A percentile compares a stretch with the other conserved stretches of the same genome.
Evolutionary conservation across 2,329 filamentous ascomycete species (phyloP).

Genomic region (Hymenoscyphus linearis): DNA sequence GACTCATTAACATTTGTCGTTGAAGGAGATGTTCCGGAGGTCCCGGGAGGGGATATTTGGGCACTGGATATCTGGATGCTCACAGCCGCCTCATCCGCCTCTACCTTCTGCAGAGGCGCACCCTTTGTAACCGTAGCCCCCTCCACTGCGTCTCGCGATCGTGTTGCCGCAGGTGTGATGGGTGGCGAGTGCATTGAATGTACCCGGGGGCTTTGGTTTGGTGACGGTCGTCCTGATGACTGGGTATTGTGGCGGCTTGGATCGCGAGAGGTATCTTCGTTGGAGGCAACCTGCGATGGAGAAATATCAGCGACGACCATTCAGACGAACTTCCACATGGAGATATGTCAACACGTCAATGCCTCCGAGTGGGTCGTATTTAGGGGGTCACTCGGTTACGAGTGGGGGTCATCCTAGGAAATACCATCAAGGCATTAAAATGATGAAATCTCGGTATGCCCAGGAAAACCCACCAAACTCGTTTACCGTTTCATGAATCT

Average conservation of each 20-base stretch:
- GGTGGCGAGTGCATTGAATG: conserved; percentile 81
- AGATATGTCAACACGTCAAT: conserved; percentile 14
- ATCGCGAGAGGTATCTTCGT: conserved; percentile 52
- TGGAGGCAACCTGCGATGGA: conserved; percentile 48
- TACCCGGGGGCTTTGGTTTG: conserved; percentile 59
- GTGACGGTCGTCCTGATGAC: conserved; percentile 60
- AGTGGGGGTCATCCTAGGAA: conserved; percentile 24
- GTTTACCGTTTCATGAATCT: conserved; percentile 6
- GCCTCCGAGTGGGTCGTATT: conserved; percentile 19
- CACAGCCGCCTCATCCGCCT: conserved; percentile 40
- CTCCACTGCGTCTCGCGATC: conserved; percentile 45
- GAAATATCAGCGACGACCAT: conserved; percentile 15
- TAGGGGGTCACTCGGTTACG: conserved; percentile 12
- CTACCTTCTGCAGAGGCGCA: conserved; percentile 33
- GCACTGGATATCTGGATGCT: conserved; percentile 50
- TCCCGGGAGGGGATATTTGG: conserved; percentile 59
- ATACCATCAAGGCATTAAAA: conserved; percentile 15
- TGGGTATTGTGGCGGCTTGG: conserved; percentile 61
- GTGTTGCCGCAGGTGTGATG: conserved; percentile 77
- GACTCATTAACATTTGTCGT: conserved; percentile 28
- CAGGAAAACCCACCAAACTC: conserved; percentile 10
- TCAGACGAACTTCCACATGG: conserved; percentile 12
- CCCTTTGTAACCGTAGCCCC: conserved; percentile 31
- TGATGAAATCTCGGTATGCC: conserved; percentile 10
- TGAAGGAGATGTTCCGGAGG: conserved; percentile 42